Evolutionary conservation across 192 early-diverging fungal genomes (phyloP).

Genomic region (Bifiguratus adelaidae): DNA sequence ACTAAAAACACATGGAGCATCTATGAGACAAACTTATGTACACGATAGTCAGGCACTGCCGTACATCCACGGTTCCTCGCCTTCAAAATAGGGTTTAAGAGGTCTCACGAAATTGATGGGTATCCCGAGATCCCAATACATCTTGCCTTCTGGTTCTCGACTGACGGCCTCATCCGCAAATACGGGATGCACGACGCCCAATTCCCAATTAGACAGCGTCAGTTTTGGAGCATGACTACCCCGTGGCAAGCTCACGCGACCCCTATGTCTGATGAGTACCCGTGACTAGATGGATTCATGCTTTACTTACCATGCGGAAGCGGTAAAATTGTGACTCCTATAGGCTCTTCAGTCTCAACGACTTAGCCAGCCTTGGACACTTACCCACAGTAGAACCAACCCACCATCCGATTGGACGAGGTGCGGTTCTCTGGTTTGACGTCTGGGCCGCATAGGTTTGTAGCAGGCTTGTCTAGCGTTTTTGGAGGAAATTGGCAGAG

Average conservation of each 20-base stretch:
- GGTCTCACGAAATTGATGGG: neutral
- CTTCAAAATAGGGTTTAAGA: neutral
- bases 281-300: neutral
- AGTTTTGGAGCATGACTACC: slow-evolving; percentile 10
- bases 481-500: no score
- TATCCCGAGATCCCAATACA: neutral
- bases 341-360: neutral
- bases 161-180: neutral
- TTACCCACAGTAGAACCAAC: slow-evolving; percentile 23
- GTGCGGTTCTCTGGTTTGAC: no score
- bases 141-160: neutral
- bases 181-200: slow-evolving; percentile 20
- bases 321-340: neutral
- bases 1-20: no score
- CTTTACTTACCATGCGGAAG: neutral
- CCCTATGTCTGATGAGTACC: slow-evolving; percentile 2
- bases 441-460: no score
- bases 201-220: slow-evolving; percentile 24
- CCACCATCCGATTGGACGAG: no score
- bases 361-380: neutral
- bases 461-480: no score
- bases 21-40: no score
- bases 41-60: no score
- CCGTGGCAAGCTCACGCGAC: slow-evolving; percentile 4
- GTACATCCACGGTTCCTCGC: neutral